Evolutionary conservation across 1,284 basidiomycete genomes (phyloP), one percentile per base, ranked within the genome.

Genomic region (Cryptococcus amylolentus): DNA sequence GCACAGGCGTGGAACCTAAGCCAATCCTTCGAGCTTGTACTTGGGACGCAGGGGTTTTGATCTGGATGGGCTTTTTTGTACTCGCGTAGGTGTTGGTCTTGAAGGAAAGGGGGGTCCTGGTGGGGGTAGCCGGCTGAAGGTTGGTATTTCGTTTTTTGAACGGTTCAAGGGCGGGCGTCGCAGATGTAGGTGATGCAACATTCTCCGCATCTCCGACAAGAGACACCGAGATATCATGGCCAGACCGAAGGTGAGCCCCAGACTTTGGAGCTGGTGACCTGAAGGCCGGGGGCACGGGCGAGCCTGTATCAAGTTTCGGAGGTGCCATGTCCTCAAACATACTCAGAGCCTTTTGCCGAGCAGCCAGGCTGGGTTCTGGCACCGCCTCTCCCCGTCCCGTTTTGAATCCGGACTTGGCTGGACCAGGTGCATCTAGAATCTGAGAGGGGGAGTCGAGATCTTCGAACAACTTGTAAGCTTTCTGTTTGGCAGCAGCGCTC

Each of bases 21-120:
- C 75, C 75, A 20, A 78, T 67, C 4, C 77, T 63, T 20, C 75
- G 64, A 50, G 49, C 10, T 3, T 61, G 60, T 35, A 35, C 31
- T 2, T 65, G 51, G 0, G 58, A 46, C 1, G 62, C 60, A 3
- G 72, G 71, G 0, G 71, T 67, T 20, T 61, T 65, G 55, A 70
- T 67, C 4, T 63, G 55, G 37, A 67, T 63, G 1, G 68, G 60
- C 28, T 56, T 58, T 48, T 49, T 45, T 53, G 48, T 51, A 52
- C 35, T 35, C 60, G 54, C 23, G 14, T 67, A 56, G 20, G 67
- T 67, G 57, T 73, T 66, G 28, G 69, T 66, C 37, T 63, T 65
- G 28, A 66, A 55, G 20, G 57, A 46, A 10, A 68, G 49, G 6
- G 71, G 64, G 10, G 62, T 57, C 3, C 70, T 61, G 5, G 65